phyloP scores from a whole-genome alignment of 1,284 basidiomycete genomes.

The Ceratobasidium sp. region DNA sequence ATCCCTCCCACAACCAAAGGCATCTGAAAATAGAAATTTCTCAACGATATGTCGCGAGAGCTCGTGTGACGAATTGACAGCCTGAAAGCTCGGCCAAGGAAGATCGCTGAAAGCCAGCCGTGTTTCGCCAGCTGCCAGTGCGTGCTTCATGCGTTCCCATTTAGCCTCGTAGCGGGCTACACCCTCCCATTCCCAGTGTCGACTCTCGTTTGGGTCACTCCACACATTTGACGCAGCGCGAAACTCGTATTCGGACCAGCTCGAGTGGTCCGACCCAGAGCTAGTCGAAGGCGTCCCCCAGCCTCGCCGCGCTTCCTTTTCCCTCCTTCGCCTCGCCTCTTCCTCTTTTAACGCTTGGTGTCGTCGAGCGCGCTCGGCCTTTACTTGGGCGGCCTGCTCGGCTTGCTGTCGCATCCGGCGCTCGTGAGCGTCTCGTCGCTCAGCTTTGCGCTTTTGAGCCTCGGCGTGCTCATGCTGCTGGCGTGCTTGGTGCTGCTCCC shows the following conservation, averaged over 20 bases:
- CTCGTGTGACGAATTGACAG: background rate
- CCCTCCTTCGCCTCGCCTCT: background rate
- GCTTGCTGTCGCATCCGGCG: constrained; percentile 27
- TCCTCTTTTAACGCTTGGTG: constrained; percentile 18
- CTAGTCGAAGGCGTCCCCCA: constrained; percentile 6
- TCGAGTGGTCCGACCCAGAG: background rate
- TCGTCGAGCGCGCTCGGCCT: constrained; percentile 34
- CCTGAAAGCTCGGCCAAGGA: constrained; percentile 25
- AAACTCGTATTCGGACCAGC: constrained; percentile 28
- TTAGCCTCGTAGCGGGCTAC: constrained; percentile 21
- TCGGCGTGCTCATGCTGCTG: constrained; percentile 38
- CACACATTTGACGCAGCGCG: background rate
- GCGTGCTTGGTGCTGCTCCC: constrained; percentile 26
- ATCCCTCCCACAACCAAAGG: background rate
- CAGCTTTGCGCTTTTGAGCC: constrained; percentile 38
- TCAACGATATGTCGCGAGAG: background rate
- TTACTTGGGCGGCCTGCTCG: constrained; percentile 29
- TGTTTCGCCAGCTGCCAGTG: background rate
- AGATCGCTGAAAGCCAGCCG: constrained; percentile 25
- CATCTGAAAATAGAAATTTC: background rate
- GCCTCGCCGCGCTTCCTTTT: constrained; percentile 14
- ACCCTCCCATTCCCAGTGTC: background rate
- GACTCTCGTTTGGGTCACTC: background rate
- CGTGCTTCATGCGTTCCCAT: constrained; percentile 29
- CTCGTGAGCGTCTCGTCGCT: constrained; percentile 35